phyloP scores from a whole-genome alignment of 1,139 yeast species.

The Zygoascus sp. region DNA sequence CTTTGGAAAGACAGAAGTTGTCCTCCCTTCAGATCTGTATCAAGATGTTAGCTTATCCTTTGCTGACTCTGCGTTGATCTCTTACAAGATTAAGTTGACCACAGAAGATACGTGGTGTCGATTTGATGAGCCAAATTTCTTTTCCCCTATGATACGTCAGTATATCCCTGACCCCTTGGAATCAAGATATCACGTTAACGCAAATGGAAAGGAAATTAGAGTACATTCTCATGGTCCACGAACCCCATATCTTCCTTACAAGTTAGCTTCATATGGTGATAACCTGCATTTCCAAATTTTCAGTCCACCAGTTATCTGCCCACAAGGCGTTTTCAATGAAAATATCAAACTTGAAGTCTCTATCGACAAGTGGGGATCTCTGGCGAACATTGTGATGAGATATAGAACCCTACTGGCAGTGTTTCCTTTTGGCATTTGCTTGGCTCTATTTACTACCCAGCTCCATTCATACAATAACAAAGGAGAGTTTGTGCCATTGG shows the following conservation, averaged over 20 bases:
- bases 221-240: constrained; percentile 57
- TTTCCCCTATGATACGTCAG: constrained; percentile 63
- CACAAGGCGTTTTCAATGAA: constrained; percentile 3
- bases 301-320: constrained; percentile 24
- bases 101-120: constrained; percentile 9
- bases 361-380: constrained; percentile 34
- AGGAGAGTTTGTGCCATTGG: constrained; percentile 48
- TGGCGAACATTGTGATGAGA: constrained; percentile 35
- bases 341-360: constrained; percentile 21
- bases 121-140: constrained; percentile 24
- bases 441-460: constrained; percentile 27
- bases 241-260: constrained; percentile 70
- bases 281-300: constrained; percentile 35
- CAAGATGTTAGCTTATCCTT: constrained; percentile 16
- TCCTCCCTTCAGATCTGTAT: constrained; percentile 10
- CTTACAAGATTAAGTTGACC: constrained; percentile 17
- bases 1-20: constrained; percentile 10
- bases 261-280: constrained; percentile 19
- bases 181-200: constrained; percentile 67
- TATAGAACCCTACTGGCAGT: constrained; percentile 34
- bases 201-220: constrained; percentile 33
- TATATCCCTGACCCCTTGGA: constrained; percentile 59
- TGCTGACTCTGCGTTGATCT: constrained; percentile 19
- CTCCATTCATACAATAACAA: constrained; percentile 20
- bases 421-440: constrained; percentile 32